Conservation (phyloP, 225 moss, liverwort and hornwort genomes). For the Physcomitrium patens region DNA sequence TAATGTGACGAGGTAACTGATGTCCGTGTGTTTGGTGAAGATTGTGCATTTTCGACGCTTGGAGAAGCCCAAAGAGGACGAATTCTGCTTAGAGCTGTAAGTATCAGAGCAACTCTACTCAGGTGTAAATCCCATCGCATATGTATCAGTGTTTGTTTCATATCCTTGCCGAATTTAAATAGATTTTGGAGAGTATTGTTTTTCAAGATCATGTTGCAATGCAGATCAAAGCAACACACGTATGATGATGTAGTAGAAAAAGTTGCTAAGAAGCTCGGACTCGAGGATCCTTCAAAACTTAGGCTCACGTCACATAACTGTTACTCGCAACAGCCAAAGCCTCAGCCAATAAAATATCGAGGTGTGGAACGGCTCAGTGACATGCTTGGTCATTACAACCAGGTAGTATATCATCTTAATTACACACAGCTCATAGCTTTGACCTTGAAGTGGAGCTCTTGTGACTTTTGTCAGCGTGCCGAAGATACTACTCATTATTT, state of each 20-base stretch:
- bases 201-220: not conserved
- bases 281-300: conserved; percentile 79
- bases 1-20: not conserved
- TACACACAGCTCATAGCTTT: not conserved
- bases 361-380: conserved; percentile 79
- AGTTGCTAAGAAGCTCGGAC: conserved; percentile 65
- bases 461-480: conserved; percentile 9
- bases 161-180: not conserved
- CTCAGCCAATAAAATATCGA: conserved; percentile 79
- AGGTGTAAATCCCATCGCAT: not conserved
- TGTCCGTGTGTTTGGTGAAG: conserved; percentile 34
- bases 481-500: not conserved
- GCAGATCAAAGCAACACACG: conserved; percentile 81
- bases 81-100: conserved; percentile 84
- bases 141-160: not conserved
- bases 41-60: conserved; percentile 78
- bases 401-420: conserved; percentile 38
- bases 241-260: conserved; percentile 84
- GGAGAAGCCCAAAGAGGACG: conserved; percentile 89
- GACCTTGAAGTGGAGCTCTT: not conserved
- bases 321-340: conserved; percentile 84
- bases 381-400: conserved; percentile 83
- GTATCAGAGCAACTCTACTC: conserved; percentile 13
- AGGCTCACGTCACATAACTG: conserved; percentile 83
- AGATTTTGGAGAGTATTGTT: not conserved